Evolutionary conservation across 1,284 basidiomycete species (phyloP).

Genomic region (Apiotrichum veenhuisii): DNA sequence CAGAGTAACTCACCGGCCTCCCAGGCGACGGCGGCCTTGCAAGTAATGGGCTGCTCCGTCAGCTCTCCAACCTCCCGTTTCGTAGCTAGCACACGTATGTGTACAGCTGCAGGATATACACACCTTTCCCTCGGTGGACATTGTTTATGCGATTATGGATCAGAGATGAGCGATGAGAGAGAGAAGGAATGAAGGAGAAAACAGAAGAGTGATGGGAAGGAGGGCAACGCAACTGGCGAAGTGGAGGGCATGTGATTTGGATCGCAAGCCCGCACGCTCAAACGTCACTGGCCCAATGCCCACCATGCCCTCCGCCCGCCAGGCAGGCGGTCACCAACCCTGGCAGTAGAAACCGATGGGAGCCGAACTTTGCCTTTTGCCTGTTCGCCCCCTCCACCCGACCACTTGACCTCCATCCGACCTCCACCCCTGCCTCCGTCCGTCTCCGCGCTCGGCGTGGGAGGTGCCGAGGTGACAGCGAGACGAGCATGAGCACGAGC

Average conservation of each 20-base stretch:
- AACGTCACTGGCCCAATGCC: too few species aligned
- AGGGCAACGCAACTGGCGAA: too few species aligned
- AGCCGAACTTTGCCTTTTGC: not conserved
- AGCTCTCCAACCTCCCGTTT: not conserved
- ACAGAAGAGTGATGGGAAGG: not conserved
- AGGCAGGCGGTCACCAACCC: not conserved
- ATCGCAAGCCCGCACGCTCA: too few species aligned
- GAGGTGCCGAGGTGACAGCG: too few species aligned
- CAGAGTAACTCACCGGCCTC: constrained; percentile 60
- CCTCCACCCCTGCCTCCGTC: too few species aligned
- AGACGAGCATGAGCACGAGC: too few species aligned
- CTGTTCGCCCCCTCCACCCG: too few species aligned
- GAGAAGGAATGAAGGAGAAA: not conserved
- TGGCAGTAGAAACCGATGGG: too few species aligned
- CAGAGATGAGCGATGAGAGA: not conserved
- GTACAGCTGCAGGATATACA: too few species aligned
- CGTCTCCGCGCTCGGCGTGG: too few species aligned
- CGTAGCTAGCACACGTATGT: not conserved
- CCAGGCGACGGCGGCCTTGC: constrained; percentile 97
- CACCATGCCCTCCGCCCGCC: not conserved
- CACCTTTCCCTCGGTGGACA: constrained; percentile 20
- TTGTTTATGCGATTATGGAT: not conserved
- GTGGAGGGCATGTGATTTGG: too few species aligned
- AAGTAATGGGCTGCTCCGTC: constrained; percentile 62
- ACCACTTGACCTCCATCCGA: too few species aligned